Conservation (phyloP, 257 asterid genomes). For the Plantago ovata region DNA sequence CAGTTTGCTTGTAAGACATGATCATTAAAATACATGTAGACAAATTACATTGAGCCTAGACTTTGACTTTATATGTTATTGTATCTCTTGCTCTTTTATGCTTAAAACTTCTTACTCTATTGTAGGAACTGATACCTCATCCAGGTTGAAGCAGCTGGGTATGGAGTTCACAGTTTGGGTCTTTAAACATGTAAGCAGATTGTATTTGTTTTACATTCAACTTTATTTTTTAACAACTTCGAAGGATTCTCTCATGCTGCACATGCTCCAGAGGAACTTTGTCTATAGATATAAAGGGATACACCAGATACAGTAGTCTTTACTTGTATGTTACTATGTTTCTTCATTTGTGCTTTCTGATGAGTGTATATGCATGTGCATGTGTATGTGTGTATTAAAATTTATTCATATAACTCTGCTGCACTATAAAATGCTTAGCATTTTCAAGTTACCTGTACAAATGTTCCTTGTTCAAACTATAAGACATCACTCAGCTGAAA, state of each 20-base stretch:
- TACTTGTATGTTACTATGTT: no score
- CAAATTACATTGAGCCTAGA: constrained; percentile 3
- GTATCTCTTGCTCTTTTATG: constrained; percentile 13
- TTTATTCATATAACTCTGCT: neutral
- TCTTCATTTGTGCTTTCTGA: no score
- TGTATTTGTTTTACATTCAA: constrained; percentile 13
- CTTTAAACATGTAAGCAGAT: constrained; percentile 85
- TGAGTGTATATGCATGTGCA: neutral
- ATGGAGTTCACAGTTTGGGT: constrained; percentile 99
- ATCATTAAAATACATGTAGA: no score
- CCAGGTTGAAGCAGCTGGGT: constrained; percentile 95
- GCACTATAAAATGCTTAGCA: neutral
- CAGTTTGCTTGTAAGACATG: neutral
- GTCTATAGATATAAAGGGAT: neutral
- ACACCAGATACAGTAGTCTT: no score
- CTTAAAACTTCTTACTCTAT: constrained; percentile 25
- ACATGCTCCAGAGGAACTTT: constrained; percentile 7
- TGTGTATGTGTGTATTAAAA: neutral
- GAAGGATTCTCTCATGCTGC: constrained; percentile 1
- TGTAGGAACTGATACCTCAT: constrained; percentile 74
- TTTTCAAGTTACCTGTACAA: neutral
- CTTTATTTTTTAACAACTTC: constrained; percentile 16
- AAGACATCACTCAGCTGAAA: neutral
- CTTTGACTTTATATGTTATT: constrained; percentile 11
- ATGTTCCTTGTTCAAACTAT: neutral